Conservation (phyloP, 257 asterid species). For the Voacanga thouarsii region DNA sequence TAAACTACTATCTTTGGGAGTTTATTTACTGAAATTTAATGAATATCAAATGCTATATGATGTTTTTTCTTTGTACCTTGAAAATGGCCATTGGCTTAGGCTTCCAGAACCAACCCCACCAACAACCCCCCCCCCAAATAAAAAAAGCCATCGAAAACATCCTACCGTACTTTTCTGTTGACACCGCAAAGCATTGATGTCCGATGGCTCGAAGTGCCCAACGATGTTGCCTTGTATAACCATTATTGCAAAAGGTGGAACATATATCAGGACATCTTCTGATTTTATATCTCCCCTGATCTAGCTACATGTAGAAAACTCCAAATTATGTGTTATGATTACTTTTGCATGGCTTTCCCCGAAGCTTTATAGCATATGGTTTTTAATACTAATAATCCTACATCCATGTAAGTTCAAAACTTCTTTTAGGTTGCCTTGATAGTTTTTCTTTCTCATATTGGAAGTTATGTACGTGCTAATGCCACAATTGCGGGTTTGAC, state of each 20-base stretch:
- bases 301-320: too few relatives aligned
- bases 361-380: neutral
- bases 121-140: too few relatives aligned
- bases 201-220: constrained; percentile 49
- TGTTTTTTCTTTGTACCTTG: too few relatives aligned
- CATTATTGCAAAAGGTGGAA: neutral
- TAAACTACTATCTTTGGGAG: too few relatives aligned
- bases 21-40: too few relatives aligned
- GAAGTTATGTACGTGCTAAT: constrained; percentile 98
- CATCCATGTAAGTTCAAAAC: constrained; percentile 4
- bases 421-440: constrained; percentile 83
- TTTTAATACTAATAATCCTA: constrained; percentile 6
- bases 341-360: neutral
- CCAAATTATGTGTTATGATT: neutral
- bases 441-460: constrained; percentile 93
- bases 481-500: constrained; percentile 94
- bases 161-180: constrained; percentile 60
- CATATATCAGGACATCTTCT: neutral
- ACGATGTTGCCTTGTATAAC: constrained; percentile 47
- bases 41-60: too few relatives aligned
- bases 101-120: too few relatives aligned
- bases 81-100: too few relatives aligned
- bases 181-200: constrained; percentile 58
- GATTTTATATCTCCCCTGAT: neutral
- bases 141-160: too few relatives aligned